Base-by-base conservation (phyloP, 2,329 filamentous ascomycete genomes). In the Pseudofabraea citricarpa region DNA sequence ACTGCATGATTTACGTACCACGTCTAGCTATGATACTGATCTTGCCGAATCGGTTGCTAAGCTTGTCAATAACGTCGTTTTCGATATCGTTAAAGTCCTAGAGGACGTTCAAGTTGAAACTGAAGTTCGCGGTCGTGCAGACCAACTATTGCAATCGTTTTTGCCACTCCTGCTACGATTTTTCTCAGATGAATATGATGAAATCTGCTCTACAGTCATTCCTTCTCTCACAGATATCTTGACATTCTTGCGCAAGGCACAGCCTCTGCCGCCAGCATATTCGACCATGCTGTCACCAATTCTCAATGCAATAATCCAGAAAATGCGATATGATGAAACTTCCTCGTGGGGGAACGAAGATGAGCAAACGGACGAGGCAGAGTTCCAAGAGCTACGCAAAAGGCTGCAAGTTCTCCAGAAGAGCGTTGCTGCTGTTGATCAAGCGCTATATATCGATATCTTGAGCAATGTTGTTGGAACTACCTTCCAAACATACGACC, bases 301-400 rank as follows among this genome's bases (percentile, higher is more conserved):
- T 41, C 71, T 98, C 45, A 88, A 95, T 62, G 89, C 90, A 43
- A 91, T 97, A 56, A 86, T 98, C 47, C 75, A 80, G 44, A 98
- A 98, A 70, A 96, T 97, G 90, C 85, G 91, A 60, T 97, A 95
- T 60, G 93, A 98, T 57, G 91, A 96, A 61, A 96, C 91, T 5
- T 86, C 87, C 1, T 85, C 79, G 16, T 97, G 91, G 91, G 91
- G 90, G 27, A 83, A 90, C 45, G 90, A 96, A 60, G 90, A 95
- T 56, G 90, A 95, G 56, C 85, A 95, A 64, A 95, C 90, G 2
- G 93, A 97, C 56, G 93, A 98, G 67, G 93, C 91, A 20, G 93
- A 98, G 62, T 98, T 98, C 56, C 87, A 95, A 60, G 93, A 98
- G 55, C 74, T 98, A 42, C 82, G 94, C 47, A 94, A 95, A 64